Evolutionary conservation across 2,329 filamentous ascomycete species (phyloP).

Genomic region (Penicillium sp.): DNA sequence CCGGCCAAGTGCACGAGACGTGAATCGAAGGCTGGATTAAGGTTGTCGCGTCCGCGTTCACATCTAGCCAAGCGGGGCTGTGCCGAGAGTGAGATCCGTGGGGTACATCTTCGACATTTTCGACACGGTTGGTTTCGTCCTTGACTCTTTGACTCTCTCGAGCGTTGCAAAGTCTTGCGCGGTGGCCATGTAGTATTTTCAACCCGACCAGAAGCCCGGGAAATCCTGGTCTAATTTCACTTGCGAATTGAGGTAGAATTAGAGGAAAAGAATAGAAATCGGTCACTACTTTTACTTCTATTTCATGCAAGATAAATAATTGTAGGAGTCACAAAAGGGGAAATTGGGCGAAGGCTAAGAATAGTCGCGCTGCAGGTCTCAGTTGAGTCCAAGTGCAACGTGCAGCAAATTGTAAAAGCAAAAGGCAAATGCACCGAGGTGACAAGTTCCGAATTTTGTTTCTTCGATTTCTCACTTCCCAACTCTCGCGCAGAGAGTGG

Average conservation of each 20-base stretch:
- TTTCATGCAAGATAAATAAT: neutral
- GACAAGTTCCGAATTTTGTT: conserved; percentile 13
- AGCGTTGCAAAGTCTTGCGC: neutral
- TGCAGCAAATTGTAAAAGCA: neutral
- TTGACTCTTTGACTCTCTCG: neutral
- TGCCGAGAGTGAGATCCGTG: conserved; percentile 7
- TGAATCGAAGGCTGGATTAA: neutral
- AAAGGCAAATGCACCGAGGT: conserved; percentile 1
- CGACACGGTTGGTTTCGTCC: neutral
- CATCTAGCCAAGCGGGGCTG: conserved; percentile 21
- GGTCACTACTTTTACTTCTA: neutral
- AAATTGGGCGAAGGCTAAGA: conserved; percentile 7
- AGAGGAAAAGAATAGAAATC: neutral
- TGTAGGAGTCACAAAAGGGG: conserved; percentile 1
- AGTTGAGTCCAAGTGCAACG: conserved; percentile 1
- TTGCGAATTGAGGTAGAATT: neutral
- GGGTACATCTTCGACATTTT: neutral
- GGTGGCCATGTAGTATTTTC: neutral
- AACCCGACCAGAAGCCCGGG: neutral
- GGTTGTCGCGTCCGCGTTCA: neutral
- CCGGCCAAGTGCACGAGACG: neutral
- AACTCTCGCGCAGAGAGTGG: no score
- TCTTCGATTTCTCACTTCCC: conserved; percentile 1
- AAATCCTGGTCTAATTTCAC: neutral
- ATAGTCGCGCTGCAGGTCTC: conserved; percentile 20